Evolutionary conservation across 257 asterid genomes (phyloP).

Genomic region (Schizonepeta tenuifolia): DNA sequence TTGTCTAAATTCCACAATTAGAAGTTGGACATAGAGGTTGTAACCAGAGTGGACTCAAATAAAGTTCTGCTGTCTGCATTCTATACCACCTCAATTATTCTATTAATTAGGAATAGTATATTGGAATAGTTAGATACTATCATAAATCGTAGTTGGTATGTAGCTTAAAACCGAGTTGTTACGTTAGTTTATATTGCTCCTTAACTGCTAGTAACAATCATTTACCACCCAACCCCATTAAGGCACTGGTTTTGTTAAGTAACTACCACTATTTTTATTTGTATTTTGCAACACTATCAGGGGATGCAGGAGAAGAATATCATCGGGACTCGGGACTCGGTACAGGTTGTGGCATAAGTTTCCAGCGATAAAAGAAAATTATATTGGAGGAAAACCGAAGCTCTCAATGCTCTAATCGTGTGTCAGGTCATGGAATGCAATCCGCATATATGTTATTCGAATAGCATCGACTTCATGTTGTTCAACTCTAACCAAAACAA

Average conservation of each 20-base stretch:
- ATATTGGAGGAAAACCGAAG: too few species aligned
- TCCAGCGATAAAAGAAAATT: too few species aligned
- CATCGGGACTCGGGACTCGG: too few species aligned
- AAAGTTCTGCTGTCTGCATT: background rate
- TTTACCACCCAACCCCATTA: background rate
- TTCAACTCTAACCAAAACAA: background rate
- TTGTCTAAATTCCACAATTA: background rate
- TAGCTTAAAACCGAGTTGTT: constrained; percentile 18
- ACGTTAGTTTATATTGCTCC: constrained; percentile 17
- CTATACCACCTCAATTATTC: background rate
- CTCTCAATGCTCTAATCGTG: too few species aligned
- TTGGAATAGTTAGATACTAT: background rate
- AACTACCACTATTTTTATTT: background rate
- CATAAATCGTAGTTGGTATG: constrained; percentile 8
- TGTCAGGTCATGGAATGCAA: too few species aligned
- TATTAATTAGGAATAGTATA: background rate
- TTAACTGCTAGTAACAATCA: background rate
- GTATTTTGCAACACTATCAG: background rate
- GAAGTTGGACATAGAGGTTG: background rate
- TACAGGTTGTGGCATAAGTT: too few species aligned
- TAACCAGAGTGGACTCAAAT: background rate
- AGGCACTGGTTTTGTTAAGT: too few species aligned
- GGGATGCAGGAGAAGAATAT: too few species aligned
- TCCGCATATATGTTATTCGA: background rate
- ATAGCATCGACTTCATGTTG: too few species aligned